These are phyloP conservation scores for Pogostemon cablin DNA, from an alignment of 257 asterid genomes.

Conservation along the genomic window DNA sequence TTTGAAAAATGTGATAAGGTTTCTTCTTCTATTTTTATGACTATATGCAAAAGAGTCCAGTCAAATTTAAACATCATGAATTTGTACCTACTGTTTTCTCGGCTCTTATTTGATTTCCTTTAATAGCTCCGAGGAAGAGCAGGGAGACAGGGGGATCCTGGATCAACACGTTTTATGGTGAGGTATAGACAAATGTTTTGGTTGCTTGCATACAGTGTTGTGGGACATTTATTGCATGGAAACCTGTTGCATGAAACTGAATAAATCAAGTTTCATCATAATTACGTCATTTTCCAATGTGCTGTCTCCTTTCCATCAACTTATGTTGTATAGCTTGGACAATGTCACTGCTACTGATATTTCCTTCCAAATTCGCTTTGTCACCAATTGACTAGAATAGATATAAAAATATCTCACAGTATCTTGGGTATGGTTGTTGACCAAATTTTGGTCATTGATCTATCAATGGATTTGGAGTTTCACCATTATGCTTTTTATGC, in stretches of 20 bases:
- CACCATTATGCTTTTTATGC: too few species aligned
- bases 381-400: too few species aligned
- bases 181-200: slow-evolving; percentile 54
- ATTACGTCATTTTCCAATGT: not conserved
- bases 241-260: slow-evolving; percentile 2
- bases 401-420: too few species aligned
- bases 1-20: slow-evolving; percentile 1
- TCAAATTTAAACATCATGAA: not conserved
- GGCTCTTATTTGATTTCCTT: slow-evolving; percentile 34
- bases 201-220: slow-evolving; percentile 2
- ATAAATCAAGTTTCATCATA: not conserved
- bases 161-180: slow-evolving; percentile 97
- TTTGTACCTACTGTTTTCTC: slow-evolving; percentile 13
- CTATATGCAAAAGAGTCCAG: not conserved
- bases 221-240: slow-evolving; percentile 3
- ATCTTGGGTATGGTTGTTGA: too few species aligned
- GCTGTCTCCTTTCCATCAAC: not conserved
- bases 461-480: too few species aligned
- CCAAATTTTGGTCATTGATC: too few species aligned
- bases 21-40: not conserved
- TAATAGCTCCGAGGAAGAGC: slow-evolving; percentile 95
- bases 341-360: too few species aligned
- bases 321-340: not conserved
- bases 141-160: slow-evolving; percentile 99
- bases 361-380: too few species aligned